Evolutionary conservation across 2,329 filamentous ascomycete species (phyloP).

Genomic region (Trichoderma koningiopsis): DNA sequence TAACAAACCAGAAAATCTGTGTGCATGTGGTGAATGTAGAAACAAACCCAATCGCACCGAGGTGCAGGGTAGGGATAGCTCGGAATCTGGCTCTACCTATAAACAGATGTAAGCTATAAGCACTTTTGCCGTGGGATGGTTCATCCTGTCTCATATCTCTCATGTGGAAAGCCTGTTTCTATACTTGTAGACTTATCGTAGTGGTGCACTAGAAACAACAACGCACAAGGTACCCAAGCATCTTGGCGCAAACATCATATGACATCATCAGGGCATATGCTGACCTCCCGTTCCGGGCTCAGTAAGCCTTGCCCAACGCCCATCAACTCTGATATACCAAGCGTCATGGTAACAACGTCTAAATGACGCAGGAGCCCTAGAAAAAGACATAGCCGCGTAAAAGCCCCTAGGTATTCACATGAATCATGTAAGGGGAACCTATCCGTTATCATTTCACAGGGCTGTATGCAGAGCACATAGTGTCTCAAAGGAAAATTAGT

Average conservation of each 20-base stretch:
- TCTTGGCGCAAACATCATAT: not conserved
- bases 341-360: not conserved
- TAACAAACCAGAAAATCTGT: not conserved
- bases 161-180: not conserved
- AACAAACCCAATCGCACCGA: not conserved
- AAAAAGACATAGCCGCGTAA: not conserved
- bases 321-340: not conserved
- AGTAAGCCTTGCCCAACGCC: not conserved
- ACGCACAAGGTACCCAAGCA: not conserved
- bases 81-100: not conserved
- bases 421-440: not conserved
- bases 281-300: slow-evolving; percentile 1
- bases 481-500: not conserved
- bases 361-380: not conserved
- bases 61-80: not conserved
- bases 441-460: not conserved
- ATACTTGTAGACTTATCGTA: not conserved
- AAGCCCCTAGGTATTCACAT: not conserved
- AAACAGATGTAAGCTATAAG: not conserved
- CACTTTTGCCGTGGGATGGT: not conserved
- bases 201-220: not conserved
- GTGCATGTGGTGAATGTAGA: not conserved
- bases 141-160: not conserved
- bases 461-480: not conserved
- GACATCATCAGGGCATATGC: slow-evolving; percentile 1